Evolutionary conservation across 257 asterid genomes (phyloP), one percentile per base, ranked within the genome.

Genomic region (Catharanthus roseus): DNA sequence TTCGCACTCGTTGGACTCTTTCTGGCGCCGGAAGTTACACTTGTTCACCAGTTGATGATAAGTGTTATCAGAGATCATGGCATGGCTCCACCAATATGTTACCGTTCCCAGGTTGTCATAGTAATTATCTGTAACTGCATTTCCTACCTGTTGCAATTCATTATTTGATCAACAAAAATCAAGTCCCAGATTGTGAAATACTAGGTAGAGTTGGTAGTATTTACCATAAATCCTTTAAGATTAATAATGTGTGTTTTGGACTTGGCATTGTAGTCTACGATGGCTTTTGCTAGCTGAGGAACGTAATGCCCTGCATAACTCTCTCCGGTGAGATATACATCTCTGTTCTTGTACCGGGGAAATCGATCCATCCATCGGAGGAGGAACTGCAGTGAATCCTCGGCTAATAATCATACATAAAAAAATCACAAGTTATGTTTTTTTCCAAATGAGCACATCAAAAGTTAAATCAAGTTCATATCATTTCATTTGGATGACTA

Each of bases 21-120:
- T 88, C 28, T 85, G 90, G 9, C 73, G 85, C 16, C 74, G 77
- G 80, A 93, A 93, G 73, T 93, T 85, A 69, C 99, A 93, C 39
- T 83, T 89, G 88, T 85, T 93, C 75, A 91, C 85, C 45, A 93
- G 84, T 68, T 84, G 93, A 21, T 36, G 77, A 78, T 85, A 88
- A 19, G 99, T 93, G 80, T 82, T 85, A 80, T 93, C 97, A 5
- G 99, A 93, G 77, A 91, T 93, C 99, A 93, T 93, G 29, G 99
- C 96, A 68, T 93, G 99, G 86, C 96, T 93, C 99, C 99, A 93
- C 99, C 99, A 93, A 78, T 84, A 93, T 64, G 83, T 82, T 82
- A 93, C 99, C 34, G 97, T 93, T 41, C 99, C 99, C 34, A 91
- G 74, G 83, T 89, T 93, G 87, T 93, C 99, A 72, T 91, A 85